phyloP scores from a whole-genome alignment of 1,284 basidiomycete genomes.

The Apiotrichum sp. region DNA sequence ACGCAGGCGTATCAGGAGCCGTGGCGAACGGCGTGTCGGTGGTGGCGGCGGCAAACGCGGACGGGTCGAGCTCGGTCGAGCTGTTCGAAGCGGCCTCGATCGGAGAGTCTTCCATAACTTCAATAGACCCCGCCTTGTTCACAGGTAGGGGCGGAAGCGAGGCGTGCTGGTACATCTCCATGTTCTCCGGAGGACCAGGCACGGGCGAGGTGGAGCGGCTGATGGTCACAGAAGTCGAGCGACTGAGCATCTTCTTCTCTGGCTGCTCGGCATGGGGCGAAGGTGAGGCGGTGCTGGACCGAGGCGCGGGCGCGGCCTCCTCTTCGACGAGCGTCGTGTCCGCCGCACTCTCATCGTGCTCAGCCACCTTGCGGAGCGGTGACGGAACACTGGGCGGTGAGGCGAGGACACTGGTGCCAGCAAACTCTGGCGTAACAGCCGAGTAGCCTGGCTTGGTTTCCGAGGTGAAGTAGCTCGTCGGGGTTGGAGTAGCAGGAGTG shows the following conservation, averaged over 20 bases:
- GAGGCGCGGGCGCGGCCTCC: too few species aligned
- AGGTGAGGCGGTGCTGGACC: too few species aligned
- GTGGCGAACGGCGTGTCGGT: neutral
- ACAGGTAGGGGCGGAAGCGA: conserved; percentile 7
- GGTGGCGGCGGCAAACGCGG: too few species aligned
- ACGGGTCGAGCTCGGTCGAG: neutral
- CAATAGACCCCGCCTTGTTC: too few species aligned
- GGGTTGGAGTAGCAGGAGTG: neutral
- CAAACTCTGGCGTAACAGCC: conserved; percentile 2
- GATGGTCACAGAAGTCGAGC: neutral
- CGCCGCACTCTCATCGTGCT: neutral
- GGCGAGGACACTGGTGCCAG: neutral
- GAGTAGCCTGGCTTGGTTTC: neutral
- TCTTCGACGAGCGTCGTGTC: too few species aligned
- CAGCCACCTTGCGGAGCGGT: neutral
- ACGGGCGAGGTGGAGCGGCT: neutral
- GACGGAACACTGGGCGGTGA: neutral
- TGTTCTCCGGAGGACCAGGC: conserved; percentile 2
- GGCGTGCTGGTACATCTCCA: conserved; percentile 10
- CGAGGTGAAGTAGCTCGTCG: neutral
- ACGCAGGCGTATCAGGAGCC: neutral
- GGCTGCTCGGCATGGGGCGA: too few species aligned
- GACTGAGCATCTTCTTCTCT: neutral
- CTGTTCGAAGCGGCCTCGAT: neutral
- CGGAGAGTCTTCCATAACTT: neutral